Evolutionary conservation across 352 stramenopile species (phyloP), one percentile per base, ranked within the genome.

Genomic region (Pythium brassicae): DNA sequence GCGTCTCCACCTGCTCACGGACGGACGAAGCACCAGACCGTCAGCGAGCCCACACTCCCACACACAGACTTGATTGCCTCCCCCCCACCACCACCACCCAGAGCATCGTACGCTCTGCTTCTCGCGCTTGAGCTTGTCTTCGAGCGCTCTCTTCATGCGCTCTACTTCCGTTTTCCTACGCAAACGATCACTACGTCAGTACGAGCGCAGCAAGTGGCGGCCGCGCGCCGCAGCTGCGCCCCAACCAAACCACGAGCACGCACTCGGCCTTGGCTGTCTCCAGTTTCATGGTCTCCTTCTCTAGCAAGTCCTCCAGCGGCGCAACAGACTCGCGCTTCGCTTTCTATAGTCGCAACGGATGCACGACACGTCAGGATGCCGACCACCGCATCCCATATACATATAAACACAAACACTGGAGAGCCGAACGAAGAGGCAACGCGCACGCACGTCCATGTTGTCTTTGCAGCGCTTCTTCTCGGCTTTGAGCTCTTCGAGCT

Each of bases 401-500:
- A 29, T 1, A 43, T 17, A 17, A 15, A 8, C 48, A 29, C 32
- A 37, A 7, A n/a, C 8, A 10, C 32, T 11, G 5, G 32, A 37
- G 14, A 11, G 32, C 32, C 14, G 32, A 8, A 37, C 14, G 10
- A 20, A 22, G 17, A 29, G 1, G 3, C 11, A 51, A 37, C 46
- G 20, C 43, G 23, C 27, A 55, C 65, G 32, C 40, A 92, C 84
- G n/a, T 80, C 65, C 56, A 95, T 85, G 2, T 74, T 68, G 11
- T 92, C 72, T 26, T 79, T 82, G 53, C 79, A 87, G 0, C 66
- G 65, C 46, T 86, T 76, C 51, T 92, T 92, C 37, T 89, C 71
- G 14, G 57, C 57, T 40, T 89, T 91, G 1, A 92, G 54, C 50
- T 78, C 69, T 34, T 89, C 70, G 4, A 93, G 78, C 29, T 92